Conservation (phyloP, 345 rosid species). For the Aquilaria sinensis region DNA sequence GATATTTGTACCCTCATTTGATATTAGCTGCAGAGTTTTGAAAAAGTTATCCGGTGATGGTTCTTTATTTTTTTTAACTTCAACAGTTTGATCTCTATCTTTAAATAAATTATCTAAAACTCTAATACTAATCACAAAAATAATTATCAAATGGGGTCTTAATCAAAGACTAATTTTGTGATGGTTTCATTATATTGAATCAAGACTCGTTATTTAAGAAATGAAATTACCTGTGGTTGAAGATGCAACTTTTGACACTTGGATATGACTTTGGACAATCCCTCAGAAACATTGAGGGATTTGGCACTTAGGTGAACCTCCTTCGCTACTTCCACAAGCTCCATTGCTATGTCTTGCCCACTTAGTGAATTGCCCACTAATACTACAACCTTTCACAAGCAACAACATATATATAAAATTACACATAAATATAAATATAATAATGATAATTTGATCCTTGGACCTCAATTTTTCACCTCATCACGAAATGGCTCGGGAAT, state of each 20-base stretch:
- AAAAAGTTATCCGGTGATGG: no score
- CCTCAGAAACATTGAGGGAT: constrained; percentile 43
- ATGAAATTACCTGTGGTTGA: constrained; percentile 49
- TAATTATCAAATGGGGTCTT: no score
- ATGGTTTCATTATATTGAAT: no score
- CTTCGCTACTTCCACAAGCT: constrained; percentile 69
- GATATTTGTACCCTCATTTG: no score
- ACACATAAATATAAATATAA: not conserved
- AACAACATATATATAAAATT: not conserved
- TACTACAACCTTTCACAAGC: constrained; percentile 54
- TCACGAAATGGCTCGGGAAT: constrained; percentile 68
- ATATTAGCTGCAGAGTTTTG: no score
- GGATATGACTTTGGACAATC: constrained; percentile 69
- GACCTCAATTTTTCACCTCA: constrained; percentile 33
- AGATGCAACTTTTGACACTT: constrained; percentile 53
- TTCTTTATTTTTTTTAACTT: no score
- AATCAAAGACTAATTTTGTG: no score
- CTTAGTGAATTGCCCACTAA: constrained; percentile 78
- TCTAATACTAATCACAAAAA: no score
- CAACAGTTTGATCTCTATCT: no score
- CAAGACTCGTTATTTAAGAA: no score
- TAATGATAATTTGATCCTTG: not conserved
- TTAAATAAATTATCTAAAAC: no score
- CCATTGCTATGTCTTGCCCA: constrained; percentile 92
- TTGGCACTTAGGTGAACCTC: constrained; percentile 73